A percentile compares a stretch with the other conserved stretches of the same genome.
These are phyloP conservation scores for Mycena polygramma DNA, from an alignment of 768 basidiomycete genomes.

Conservation along the genomic window DNA sequence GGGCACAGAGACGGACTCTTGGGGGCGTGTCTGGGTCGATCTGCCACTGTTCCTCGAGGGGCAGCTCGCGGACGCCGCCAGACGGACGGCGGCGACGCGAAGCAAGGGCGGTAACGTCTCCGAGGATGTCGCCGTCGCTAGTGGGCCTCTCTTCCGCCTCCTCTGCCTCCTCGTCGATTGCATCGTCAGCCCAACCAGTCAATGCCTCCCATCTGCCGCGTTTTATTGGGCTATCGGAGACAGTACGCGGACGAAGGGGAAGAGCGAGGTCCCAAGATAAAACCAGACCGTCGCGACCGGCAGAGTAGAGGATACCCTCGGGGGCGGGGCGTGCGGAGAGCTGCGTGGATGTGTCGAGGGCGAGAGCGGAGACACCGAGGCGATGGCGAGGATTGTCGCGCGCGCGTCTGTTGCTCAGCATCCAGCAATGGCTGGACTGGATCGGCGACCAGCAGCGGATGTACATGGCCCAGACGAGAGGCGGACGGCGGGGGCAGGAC, in stretches of 20 bases:
- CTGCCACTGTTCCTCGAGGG: conserved; percentile 86
- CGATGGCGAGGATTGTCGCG: conserved; percentile 83
- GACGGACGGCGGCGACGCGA: conserved; percentile 52
- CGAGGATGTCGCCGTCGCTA: conserved; percentile 84
- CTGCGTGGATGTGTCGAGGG: conserved; percentile 85
- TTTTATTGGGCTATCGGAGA: conserved; percentile 41
- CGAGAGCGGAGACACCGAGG: conserved; percentile 89
- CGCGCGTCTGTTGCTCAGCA: conserved; percentile 41
- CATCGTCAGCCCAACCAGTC: conserved; percentile 87
- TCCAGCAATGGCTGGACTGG: conserved; percentile 38
- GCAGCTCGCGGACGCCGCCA: conserved; percentile 55
- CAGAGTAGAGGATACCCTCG: conserved; percentile 91
- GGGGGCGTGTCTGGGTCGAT: conserved; percentile 69
- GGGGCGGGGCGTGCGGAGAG: conserved; percentile 76
- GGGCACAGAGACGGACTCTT: conserved; percentile 59
- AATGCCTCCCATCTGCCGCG: conserved; percentile 79
- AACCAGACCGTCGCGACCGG: conserved; percentile 89
- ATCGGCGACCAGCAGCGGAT: conserved; percentile 70
- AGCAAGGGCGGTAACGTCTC: conserved; percentile 65
- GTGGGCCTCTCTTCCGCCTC: conserved; percentile 67
- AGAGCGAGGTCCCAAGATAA: conserved; percentile 87
- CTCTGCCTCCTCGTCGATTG: conserved; percentile 73
- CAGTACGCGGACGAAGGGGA: conserved; percentile 32
- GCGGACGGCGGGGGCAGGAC: conserved; percentile 75
- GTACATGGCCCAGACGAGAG: conserved; percentile 75